Conservation (phyloP, 2,329 filamentous ascomycete genomes). For the Aspergillus melleus region DNA sequence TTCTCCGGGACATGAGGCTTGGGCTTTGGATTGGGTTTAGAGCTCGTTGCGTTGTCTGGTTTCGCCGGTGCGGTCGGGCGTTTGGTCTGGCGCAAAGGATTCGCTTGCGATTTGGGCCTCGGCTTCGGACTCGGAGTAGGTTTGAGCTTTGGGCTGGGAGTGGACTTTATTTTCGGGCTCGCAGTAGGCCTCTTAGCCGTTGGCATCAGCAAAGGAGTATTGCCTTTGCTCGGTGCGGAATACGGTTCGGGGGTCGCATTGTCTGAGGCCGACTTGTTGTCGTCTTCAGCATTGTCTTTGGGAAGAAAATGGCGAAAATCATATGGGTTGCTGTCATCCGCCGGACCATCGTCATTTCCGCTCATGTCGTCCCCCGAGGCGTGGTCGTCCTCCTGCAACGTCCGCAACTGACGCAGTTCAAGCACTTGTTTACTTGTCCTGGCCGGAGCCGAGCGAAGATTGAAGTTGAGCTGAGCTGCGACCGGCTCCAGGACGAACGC, state of each 20-base stretch:
- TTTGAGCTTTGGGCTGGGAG: conserved; percentile 20
- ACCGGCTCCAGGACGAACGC: conserved; percentile 80
- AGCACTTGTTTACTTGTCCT: conserved; percentile 66
- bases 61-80: conserved; percentile 22
- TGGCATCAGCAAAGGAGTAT: conserved; percentile 34
- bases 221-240: conserved; percentile 29
- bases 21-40: conserved; percentile 26
- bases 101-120: conserved; percentile 31
- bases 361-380: conserved; percentile 35
- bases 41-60: conserved; percentile 12
- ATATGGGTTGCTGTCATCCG: conserved; percentile 49
- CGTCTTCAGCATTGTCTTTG: conserved; percentile 38
- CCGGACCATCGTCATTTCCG: conserved; percentile 44
- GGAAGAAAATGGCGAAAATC: conserved; percentile 52
- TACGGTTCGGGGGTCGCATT: conserved; percentile 39
- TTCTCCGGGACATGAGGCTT: conserved; percentile 16
- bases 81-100: conserved; percentile 35
- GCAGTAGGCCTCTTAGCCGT: conserved; percentile 26
- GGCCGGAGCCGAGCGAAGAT: conserved; percentile 69
- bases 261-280: conserved; percentile 34
- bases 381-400: conserved; percentile 38
- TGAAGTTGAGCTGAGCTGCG: conserved; percentile 83
- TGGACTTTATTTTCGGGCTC: conserved; percentile 24
- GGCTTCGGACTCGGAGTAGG: conserved; percentile 10
- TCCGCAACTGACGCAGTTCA: conserved; percentile 65